Evolutionary conservation across 805 yeast genomes (phyloP).

Genomic region (Yamadazyma scolyti): DNA sequence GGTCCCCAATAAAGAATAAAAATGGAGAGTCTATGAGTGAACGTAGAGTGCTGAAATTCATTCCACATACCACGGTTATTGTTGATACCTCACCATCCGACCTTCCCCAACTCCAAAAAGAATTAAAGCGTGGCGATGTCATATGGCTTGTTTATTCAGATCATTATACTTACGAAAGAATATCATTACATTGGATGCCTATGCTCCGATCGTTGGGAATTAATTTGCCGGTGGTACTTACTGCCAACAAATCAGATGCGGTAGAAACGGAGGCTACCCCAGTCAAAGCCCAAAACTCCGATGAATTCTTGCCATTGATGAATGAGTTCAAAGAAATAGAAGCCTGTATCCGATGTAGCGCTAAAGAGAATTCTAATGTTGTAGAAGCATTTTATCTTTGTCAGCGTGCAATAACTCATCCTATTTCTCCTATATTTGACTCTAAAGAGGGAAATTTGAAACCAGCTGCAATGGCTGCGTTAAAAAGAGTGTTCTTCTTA

Average conservation of each 20-base stretch:
- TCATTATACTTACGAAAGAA: constrained; percentile 90
- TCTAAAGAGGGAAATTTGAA: constrained; percentile 83
- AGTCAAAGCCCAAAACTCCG: constrained; percentile 46
- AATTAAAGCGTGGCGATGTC: constrained; percentile 81
- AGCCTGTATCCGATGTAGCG: constrained; percentile 85
- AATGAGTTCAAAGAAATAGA: constrained; percentile 93
- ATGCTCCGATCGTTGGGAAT: constrained; percentile 90
- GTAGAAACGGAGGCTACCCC: constrained; percentile 40
- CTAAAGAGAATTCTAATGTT: constrained; percentile 77
- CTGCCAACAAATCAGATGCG: constrained; percentile 75
- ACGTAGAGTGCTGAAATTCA: constrained; percentile 21
- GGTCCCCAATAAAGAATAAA: constrained; percentile 10
- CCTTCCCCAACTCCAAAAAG: constrained; percentile 55
- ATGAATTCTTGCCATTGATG: constrained; percentile 80
- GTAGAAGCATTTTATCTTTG: constrained; percentile 92
- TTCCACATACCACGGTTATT: constrained; percentile 56
- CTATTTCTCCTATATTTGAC: constrained; percentile 89
- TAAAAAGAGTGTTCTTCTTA: constrained; percentile 76
- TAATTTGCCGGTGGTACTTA: constrained; percentile 86
- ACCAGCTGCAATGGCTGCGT: constrained; percentile 70
- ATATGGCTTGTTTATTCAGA: constrained; percentile 94
- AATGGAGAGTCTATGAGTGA: constrained; percentile 7
- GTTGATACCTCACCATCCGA: constrained; percentile 80
- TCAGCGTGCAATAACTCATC: constrained; percentile 89
- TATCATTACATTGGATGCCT: constrained; percentile 93